Evolutionary conservation across 2,329 filamentous ascomycete species (phyloP).

Genomic region (Pseudogymnoascus sp.): DNA sequence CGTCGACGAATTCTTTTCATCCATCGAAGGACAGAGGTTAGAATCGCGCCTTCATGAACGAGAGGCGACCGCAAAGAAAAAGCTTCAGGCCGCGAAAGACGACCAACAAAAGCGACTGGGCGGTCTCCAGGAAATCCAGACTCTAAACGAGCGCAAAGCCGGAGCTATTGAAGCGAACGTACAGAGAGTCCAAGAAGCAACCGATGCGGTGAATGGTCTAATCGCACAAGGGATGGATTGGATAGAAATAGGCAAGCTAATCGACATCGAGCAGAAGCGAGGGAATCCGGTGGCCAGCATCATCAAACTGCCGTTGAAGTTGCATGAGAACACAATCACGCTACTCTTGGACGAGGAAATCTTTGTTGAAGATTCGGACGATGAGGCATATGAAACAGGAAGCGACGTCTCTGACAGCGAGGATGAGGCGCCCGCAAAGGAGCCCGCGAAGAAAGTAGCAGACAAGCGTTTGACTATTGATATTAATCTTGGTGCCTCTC

Average conservation of each 20-base stretch:
- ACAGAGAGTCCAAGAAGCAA: slow-evolving; percentile 85
- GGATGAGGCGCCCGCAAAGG: slow-evolving; percentile 36
- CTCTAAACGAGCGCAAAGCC: slow-evolving; percentile 78
- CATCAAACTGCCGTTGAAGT: slow-evolving; percentile 78
- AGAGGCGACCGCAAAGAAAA: slow-evolving; percentile 72
- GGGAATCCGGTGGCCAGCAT: slow-evolving; percentile 79
- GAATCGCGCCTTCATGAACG: slow-evolving; percentile 76
- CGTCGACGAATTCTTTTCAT: slow-evolving; percentile 95
- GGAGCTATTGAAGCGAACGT: slow-evolving; percentile 85
- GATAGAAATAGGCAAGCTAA: slow-evolving; percentile 80
- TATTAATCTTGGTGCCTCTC: slow-evolving; percentile 71
- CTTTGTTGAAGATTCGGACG: slow-evolving; percentile 46
- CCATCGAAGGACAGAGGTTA: slow-evolving; percentile 85
- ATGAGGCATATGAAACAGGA: slow-evolving; percentile 55
- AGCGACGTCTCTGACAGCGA: slow-evolving; percentile 55
- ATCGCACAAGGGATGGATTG: slow-evolving; percentile 95
- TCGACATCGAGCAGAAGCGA: slow-evolving; percentile 76
- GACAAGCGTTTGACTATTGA: slow-evolving; percentile 64
- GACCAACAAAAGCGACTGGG: slow-evolving; percentile 83
- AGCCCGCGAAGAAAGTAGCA: slow-evolving; percentile 34
- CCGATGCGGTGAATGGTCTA: slow-evolving; percentile 86
- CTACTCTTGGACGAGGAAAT: slow-evolving; percentile 63
- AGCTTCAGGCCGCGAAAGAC: slow-evolving; percentile 72
- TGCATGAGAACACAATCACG: slow-evolving; percentile 84
- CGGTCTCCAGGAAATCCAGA: slow-evolving; percentile 72